Evolutionary conservation across 2,329 filamentous ascomycete species (phyloP), one percentile per base, ranked within the genome.

Genomic region (Chaetomiaceae sp.): DNA sequence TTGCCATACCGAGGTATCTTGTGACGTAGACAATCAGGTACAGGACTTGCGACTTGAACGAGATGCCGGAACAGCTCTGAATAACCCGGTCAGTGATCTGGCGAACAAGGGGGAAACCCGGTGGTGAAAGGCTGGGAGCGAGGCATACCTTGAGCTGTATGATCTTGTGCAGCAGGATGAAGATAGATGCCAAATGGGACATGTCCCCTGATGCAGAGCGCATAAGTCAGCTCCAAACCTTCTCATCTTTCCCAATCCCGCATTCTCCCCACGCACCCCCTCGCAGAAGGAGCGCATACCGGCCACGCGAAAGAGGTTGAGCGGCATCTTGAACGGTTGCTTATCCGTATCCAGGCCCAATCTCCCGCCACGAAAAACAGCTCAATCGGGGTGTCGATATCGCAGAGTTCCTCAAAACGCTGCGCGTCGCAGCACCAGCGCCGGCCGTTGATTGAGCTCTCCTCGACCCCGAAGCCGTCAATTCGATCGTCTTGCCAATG

Each of bases 111-210:
- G n/a, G n/a, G n/a, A n/a, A n/a, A n/a, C 2, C 9, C 10, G 12
- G 2, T 11, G 14, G 11, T 4, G 7, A 18, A 37, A 29, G 5
- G 30, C n/a, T 9, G 33, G 11, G 20, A 29, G 3, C 11, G 27
- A 27, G 22, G 40, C 42, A 30, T 46, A 96, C 91, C 65, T 88
- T 95, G 37, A 93, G 83, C 64, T 86, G 81, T 60, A 84, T 83
- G 89, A 98, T 98, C 76, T 98, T 98, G 66, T 95, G 89, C 53
- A 98, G 76, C 52, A 98, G 75, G 60, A 98, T 95, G 60, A 95
- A 76, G 64, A 98, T 95, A 44, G 91, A 97, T 54, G 85, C 76
- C 60, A 98, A 73, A 75, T 98, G 93, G 74, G 89, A 96, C 65
- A 98, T 80, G 76, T 98, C 93, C 72, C 83, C 90, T 95, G 58